phyloP scores from a whole-genome alignment of 352 stramenopile genomes.

The Phytophthora pini region DNA sequence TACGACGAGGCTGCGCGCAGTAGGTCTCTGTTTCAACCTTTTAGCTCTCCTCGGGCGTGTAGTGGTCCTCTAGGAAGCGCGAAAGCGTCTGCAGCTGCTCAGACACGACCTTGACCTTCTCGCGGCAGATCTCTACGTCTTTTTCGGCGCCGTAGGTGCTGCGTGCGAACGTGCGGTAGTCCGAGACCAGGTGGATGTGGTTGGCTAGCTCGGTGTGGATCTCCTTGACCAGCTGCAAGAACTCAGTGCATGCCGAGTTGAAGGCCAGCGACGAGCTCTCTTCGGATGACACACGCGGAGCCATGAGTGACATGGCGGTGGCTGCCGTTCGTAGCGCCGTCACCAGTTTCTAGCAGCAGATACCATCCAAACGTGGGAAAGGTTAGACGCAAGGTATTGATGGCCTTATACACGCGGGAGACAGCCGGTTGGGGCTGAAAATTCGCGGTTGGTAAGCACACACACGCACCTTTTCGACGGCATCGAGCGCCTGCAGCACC shows the following conservation, averaged over 20 bases:
- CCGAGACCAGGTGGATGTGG: constrained; percentile 86
- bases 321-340: constrained; percentile 70
- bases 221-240: constrained; percentile 87
- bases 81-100: constrained; percentile 82
- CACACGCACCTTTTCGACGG: constrained; percentile 70
- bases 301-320: constrained; percentile 72
- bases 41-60: constrained; percentile 66
- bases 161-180: constrained; percentile 85
- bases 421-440: neutral
- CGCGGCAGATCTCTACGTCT: constrained; percentile 74
- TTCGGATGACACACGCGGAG: constrained; percentile 64
- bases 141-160: constrained; percentile 89
- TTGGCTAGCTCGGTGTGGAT: constrained; percentile 84
- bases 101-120: constrained; percentile 82
- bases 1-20: neutral
- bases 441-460: constrained; percentile 7
- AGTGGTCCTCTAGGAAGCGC: constrained; percentile 81
- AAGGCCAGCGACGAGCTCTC: constrained; percentile 78
- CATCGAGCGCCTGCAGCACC: constrained; percentile 78
- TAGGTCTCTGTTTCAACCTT: constrained; percentile 1
- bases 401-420: neutral
- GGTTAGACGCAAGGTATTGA: constrained; percentile 7
- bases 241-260: constrained; percentile 80
- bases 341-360: constrained; percentile 74
- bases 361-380: constrained; percentile 3